phyloP scores from a whole-genome alignment of 441 rosid species.

The Gossypium aridum region DNA sequence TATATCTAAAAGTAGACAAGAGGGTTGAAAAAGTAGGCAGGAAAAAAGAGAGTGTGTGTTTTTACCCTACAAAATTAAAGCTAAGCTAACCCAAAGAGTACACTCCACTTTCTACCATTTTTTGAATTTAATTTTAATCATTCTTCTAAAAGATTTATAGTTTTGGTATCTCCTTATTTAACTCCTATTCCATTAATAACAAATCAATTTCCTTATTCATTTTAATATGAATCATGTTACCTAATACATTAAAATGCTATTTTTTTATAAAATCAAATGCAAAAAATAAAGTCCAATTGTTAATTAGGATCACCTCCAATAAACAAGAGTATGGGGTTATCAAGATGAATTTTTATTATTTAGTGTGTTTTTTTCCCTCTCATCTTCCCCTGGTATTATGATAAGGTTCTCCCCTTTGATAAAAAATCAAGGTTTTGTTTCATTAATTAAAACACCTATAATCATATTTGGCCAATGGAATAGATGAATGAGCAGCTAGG shows the following conservation, averaged over 20 bases:
- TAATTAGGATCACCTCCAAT: too few species aligned
- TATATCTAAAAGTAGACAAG: constrained; percentile 15
- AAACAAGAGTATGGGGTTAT: too few species aligned
- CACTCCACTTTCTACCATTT: constrained; percentile 18
- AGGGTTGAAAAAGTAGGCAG: constrained; percentile 31
- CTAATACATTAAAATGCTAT: too few species aligned
- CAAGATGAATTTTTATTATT: too few species aligned
- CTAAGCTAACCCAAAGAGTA: constrained; percentile 9
- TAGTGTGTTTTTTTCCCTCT: too few species aligned
- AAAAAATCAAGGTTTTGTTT: too few species aligned
- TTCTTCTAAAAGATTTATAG: not conserved
- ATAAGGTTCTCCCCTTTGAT: too few species aligned
- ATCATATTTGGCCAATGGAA: not conserved
- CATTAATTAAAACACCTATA: too few species aligned
- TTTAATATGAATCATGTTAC: too few species aligned
- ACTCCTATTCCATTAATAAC: not conserved
- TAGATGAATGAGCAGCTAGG: not conserved
- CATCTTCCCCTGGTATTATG: too few species aligned
- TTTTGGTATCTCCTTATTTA: not conserved
- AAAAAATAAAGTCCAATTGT: too few species aligned
- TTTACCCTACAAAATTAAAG: constrained; percentile 30
- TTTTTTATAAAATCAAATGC: too few species aligned
- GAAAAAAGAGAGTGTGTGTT: constrained; percentile 1
- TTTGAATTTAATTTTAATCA: not conserved
- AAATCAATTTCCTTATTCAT: not conserved